Percentiles rank a stretch among this genome's conserved stretches.
phyloP scores from a whole-genome alignment of 192 early-diverging fungal genomes.

The Piromyces finnis region DNA sequence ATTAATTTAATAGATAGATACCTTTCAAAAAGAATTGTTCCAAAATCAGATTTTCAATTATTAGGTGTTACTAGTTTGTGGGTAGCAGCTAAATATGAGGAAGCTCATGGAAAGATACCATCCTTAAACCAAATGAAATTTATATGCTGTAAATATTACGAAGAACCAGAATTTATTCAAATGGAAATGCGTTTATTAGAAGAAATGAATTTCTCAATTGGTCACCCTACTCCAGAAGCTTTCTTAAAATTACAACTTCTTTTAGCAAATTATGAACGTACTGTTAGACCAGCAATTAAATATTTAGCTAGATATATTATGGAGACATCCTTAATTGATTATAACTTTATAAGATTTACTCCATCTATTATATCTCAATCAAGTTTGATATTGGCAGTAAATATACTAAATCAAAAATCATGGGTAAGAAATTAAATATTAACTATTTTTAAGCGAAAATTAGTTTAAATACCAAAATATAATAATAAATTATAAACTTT shows the following conservation, averaged over 20 bases:
- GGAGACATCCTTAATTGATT: slow-evolving; percentile 20
- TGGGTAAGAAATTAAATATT: neutral
- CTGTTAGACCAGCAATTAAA: slow-evolving; percentile 6
- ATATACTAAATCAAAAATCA: slow-evolving; percentile 5
- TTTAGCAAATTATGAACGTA: neutral
- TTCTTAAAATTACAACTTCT: slow-evolving; percentile 13
- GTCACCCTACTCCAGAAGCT: slow-evolving; percentile 21
- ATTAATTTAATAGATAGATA: slow-evolving; percentile 35
- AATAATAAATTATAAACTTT: too few relatives aligned
- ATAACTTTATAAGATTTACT: slow-evolving; percentile 14
- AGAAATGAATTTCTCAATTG: slow-evolving; percentile 19
- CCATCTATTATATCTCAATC: slow-evolving; percentile 20
- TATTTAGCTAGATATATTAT: slow-evolving; percentile 26
- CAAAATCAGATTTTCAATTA: slow-evolving; percentile 18
- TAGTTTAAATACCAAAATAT: neutral
- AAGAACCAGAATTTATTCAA: slow-evolving; percentile 14
- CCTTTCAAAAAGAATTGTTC: slow-evolving; percentile 11
- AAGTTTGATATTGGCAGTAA: slow-evolving; percentile 8
- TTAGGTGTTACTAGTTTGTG: slow-evolving; percentile 34
- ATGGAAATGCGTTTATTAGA: slow-evolving; percentile 26
- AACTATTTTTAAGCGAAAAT: too few relatives aligned
- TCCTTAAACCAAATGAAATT: slow-evolving; percentile 18
- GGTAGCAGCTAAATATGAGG: slow-evolving; percentile 38
- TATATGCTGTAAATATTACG: slow-evolving; percentile 11
- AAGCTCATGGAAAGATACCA: slow-evolving; percentile 39